Evolutionary conservation across 179 eudicot species (phyloP).

Genomic region (Pouteria campechiana): DNA sequence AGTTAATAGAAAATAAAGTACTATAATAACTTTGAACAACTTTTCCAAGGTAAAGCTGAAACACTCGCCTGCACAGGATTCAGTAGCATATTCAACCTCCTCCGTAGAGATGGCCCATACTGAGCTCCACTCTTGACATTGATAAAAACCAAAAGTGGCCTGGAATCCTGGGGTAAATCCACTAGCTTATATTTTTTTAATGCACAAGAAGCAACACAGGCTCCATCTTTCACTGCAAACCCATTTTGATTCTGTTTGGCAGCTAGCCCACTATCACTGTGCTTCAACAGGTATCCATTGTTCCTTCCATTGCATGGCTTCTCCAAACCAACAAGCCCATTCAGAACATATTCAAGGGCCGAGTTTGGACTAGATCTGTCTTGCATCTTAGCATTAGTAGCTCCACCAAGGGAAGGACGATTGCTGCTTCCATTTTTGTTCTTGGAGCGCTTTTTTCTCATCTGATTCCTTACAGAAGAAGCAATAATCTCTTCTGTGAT

Average conservation of each 20-base stretch:
- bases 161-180: conserved; percentile 63
- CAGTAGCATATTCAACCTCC: conserved; percentile 69
- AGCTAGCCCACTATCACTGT: conserved; percentile 20
- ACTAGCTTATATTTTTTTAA: conserved; percentile 43
- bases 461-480: conserved; percentile 36
- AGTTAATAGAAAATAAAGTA: background rate
- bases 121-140: conserved; percentile 83
- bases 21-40: background rate
- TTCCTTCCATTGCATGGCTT: conserved; percentile 41
- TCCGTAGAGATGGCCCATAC: conserved; percentile 58
- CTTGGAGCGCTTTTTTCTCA: conserved; percentile 50
- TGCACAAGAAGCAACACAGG: conserved; percentile 28
- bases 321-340: conserved; percentile 39
- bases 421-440: conserved; percentile 44
- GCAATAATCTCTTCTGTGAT: conserved; percentile 33
- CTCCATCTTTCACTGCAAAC: conserved; percentile 25
- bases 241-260: conserved; percentile 28
- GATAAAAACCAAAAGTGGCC: conserved; percentile 71
- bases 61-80: conserved; percentile 72
- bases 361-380: conserved; percentile 30
- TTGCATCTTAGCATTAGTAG: conserved; percentile 36
- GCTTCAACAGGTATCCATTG: conserved; percentile 20
- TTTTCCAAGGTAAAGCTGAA: background rate
- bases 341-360: conserved; percentile 33
- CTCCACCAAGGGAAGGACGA: too few relatives aligned